Evolutionary conservation across 2,329 filamentous ascomycete genomes (phyloP), one percentile per base, ranked within the genome.

Genomic region (Aspergillus candidus): DNA sequence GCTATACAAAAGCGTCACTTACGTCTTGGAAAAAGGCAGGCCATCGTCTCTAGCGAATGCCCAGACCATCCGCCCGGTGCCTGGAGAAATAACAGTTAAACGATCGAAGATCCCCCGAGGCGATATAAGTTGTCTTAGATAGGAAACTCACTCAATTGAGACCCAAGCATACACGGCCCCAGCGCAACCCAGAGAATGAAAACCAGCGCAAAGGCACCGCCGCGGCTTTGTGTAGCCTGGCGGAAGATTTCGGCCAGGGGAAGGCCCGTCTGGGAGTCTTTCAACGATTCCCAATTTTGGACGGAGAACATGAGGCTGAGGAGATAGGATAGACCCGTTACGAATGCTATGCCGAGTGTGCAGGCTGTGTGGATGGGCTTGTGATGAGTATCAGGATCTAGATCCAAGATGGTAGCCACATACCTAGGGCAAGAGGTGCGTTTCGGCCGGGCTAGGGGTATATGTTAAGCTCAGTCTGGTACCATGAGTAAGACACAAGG

Each of bases 241-340:
- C 58, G 71, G 59, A 84, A 87, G 40, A 87, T 78, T 38, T 81
- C 78, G 6, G 80, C 78, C n/a, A 86, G 75, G 0, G 83, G 82
- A 43, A 80, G 81, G 1, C 74, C 61, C 3, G 61, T 65, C 4
- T 47, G 50, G 2, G 58, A 58, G 35, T 54, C 48, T 11, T 69
- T 62, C 1, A 78, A 62, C 1, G 63, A 65, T 33, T 64, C 55
- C 39, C 73, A 73, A 51, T 76, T 68, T 36, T 73, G 71, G 37
- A 76, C 70, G 1, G 68, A 72, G 52, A 75, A 78, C 67, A 78
- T 76, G 39, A 78, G 69, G 6, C 67, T 64, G 22, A 78, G 65
- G 2, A 75, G 62, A 51, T 75, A 77, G n/a, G 67, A 63, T 11
- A 76, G 53, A 4, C 72, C 71, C 0, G 74, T 78, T 37, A 66